Conservation (phyloP, 805 yeast genomes). For the Huiozyma naganishii region DNA sequence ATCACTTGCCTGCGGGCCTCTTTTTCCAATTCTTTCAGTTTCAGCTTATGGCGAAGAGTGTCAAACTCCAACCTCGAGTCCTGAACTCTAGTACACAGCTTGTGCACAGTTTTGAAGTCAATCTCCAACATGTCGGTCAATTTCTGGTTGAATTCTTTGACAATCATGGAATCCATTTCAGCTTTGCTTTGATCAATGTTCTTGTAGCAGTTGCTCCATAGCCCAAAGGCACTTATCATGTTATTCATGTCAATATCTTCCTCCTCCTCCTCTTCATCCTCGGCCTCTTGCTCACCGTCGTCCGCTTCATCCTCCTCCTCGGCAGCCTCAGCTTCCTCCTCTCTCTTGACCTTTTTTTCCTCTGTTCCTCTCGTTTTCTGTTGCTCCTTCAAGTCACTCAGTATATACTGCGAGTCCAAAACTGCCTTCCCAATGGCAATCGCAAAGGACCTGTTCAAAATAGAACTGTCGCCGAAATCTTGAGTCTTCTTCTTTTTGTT, state of each 20-base stretch:
- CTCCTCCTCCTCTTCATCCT: slow-evolving; percentile 24
- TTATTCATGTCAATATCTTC: slow-evolving; percentile 43
- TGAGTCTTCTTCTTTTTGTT: slow-evolving; percentile 6
- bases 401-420: slow-evolving; percentile 37
- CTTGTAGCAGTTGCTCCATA: slow-evolving; percentile 42
- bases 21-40: slow-evolving; percentile 19
- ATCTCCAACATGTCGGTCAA: slow-evolving; percentile 42
- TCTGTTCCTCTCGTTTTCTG: slow-evolving; percentile 23
- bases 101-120: slow-evolving; percentile 50
- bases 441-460: slow-evolving; percentile 58
- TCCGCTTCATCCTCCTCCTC: slow-evolving; percentile 13
- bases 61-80: slow-evolving; percentile 62
- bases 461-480: slow-evolving; percentile 6
- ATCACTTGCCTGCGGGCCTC: slow-evolving; percentile 8
- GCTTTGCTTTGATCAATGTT: slow-evolving; percentile 59
- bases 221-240: slow-evolving; percentile 32
- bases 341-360: slow-evolving; percentile 8
- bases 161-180: slow-evolving; percentile 57
- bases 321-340: slow-evolving; percentile 21
- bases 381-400: slow-evolving; percentile 19
- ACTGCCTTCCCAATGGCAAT: slow-evolving; percentile 58
- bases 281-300: slow-evolving; percentile 20
- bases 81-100: slow-evolving; percentile 58
- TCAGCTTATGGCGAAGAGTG: slow-evolving; percentile 50
- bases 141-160: slow-evolving; percentile 47